These are phyloP conservation scores for Suillus bovinus DNA, from an alignment of 768 basidiomycete species.

Conservation along the genomic window DNA sequence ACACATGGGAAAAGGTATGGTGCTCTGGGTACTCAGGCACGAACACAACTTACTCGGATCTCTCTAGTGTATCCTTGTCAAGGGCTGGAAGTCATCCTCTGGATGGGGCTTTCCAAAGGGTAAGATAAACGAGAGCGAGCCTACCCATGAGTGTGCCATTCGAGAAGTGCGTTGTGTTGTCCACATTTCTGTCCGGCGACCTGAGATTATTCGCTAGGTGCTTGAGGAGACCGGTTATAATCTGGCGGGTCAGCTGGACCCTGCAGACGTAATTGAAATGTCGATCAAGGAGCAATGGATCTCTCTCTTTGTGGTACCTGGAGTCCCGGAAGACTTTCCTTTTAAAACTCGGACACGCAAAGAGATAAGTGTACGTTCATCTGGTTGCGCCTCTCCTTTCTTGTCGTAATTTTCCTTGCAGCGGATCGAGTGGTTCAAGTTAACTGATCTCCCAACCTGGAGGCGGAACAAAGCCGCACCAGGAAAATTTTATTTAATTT, in stretches of 20 bases:
- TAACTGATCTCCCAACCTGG: constrained; percentile 93
- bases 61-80: constrained; percentile 88
- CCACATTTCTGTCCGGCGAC: background rate
- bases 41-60: constrained; percentile 10
- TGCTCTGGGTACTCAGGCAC: constrained; percentile 14
- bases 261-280: constrained; percentile 75
- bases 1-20: constrained; percentile 87
- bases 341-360: constrained; percentile 96
- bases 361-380: constrained; percentile 86
- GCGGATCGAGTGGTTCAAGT: constrained; percentile 96
- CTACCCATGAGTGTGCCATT: constrained; percentile 79
- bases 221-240: constrained; percentile 98
- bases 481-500: constrained; percentile 92
- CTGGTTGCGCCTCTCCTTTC: constrained; percentile 14
- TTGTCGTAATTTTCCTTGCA: constrained; percentile 34
- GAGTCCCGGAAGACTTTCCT: constrained; percentile 81
- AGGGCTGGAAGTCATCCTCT: constrained; percentile 95
- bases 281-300: constrained; percentile 90
- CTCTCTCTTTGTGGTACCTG: constrained; percentile 86
- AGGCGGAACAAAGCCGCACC: constrained; percentile 66
- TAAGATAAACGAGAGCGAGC: constrained; percentile 97
- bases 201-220: constrained; percentile 56
- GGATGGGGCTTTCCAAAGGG: constrained; percentile 99
- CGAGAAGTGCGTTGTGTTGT: constrained; percentile 68
- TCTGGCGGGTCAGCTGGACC: constrained; percentile 63